These are phyloP conservation scores for Mimosa bimucronata DNA, from an alignment of 306 rosid species.

Conservation along the genomic window DNA sequence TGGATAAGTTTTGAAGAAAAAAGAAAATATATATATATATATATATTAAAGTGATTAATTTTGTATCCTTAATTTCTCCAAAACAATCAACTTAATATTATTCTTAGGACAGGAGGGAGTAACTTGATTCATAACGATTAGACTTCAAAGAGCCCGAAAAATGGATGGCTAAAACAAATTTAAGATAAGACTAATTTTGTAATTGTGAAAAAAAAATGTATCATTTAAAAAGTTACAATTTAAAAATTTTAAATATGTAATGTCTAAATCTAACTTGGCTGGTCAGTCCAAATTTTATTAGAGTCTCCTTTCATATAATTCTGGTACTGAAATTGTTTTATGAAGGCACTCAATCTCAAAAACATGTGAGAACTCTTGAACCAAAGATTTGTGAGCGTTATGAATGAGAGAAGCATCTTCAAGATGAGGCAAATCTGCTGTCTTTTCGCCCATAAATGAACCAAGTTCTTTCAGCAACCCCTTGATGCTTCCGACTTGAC, in stretches of 20 bases:
- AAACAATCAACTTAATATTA: too few relatives aligned
- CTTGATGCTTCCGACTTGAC: slow-evolving; percentile 53
- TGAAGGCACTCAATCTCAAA: slow-evolving; percentile 48
- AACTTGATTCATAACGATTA: too few relatives aligned
- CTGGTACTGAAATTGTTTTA: slow-evolving; percentile 32
- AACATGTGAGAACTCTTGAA: slow-evolving; percentile 56
- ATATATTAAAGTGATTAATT: too few relatives aligned
- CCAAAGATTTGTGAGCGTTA: slow-evolving; percentile 45
- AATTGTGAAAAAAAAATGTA: too few relatives aligned
- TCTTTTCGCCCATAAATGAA: background rate
- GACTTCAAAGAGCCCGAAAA: too few relatives aligned
- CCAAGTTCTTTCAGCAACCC: slow-evolving; percentile 38
- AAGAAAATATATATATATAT: too few relatives aligned
- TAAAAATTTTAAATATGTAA: background rate
- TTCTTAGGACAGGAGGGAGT: too few relatives aligned
- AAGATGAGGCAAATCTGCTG: background rate
- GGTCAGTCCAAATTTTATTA: background rate
- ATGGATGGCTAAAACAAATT: too few relatives aligned
- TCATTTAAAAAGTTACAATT: background rate
- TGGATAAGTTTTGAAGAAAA: too few relatives aligned
- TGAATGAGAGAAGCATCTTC: slow-evolving; percentile 35
- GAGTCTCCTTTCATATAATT: background rate
- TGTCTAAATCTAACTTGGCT: background rate
- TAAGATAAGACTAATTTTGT: too few relatives aligned
- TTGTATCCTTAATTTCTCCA: too few relatives aligned